Evolutionary conservation across 2,329 filamentous ascomycete species (phyloP).

Genomic region (Claviceps maximensis): DNA sequence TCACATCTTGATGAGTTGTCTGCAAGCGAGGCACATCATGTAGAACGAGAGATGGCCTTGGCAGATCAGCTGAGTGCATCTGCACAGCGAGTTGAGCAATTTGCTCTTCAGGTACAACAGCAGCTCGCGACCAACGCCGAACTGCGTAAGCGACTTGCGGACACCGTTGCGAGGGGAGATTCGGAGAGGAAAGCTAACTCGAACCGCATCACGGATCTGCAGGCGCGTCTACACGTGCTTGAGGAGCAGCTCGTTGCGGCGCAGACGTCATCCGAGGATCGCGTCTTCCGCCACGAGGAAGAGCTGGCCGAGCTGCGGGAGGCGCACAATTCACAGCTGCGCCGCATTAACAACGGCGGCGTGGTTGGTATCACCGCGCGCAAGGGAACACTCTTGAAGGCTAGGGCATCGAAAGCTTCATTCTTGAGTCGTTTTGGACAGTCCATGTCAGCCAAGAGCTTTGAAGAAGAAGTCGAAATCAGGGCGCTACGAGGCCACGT

Average conservation of each 20-base stretch:
- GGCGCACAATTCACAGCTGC: constrained; percentile 62
- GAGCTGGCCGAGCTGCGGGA: constrained; percentile 67
- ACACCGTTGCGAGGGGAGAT: constrained; percentile 74
- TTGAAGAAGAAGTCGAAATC: constrained; percentile 61
- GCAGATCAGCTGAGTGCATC: constrained; percentile 60
- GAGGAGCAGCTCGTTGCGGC: constrained; percentile 76
- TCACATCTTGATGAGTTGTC: constrained; percentile 46
- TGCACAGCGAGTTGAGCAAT: constrained; percentile 63
- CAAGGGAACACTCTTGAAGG: constrained; percentile 23
- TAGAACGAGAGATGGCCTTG: constrained; percentile 49
- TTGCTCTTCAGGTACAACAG: constrained; percentile 64
- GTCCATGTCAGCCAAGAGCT: constrained; percentile 48
- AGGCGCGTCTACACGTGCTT: constrained; percentile 63
- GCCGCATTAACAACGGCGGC: constrained; percentile 48
- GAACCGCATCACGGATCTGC: constrained; percentile 69
- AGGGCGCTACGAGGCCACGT: constrained; percentile 66
- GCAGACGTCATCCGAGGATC: constrained; percentile 77
- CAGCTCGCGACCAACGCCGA: constrained; percentile 69
- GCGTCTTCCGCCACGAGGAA: constrained; percentile 71
- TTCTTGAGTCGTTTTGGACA: constrained; percentile 25
- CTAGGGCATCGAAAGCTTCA: constrained; percentile 14
- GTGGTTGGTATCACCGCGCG: constrained; percentile 18
- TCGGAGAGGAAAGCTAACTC: constrained; percentile 69
- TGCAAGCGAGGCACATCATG: constrained; percentile 39
- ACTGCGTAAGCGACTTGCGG: constrained; percentile 61